Evolutionary conservation across 495 filamentous ascomycete species (phyloP).

Genomic region (Recurvomyces mirabilis): DNA sequence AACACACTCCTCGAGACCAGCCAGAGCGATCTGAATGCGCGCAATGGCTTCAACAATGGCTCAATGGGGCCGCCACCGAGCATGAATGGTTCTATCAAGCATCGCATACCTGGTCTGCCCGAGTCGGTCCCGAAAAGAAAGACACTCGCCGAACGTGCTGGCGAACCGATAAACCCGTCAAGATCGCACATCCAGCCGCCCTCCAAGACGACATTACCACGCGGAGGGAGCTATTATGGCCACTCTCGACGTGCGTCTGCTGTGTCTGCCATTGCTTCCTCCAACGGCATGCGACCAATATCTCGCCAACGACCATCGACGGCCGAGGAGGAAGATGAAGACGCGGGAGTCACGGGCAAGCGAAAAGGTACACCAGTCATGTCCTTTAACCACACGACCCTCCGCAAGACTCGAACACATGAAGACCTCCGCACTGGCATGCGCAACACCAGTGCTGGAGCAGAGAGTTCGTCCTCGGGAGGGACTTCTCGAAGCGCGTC

Average conservation of each 20-base stretch:
- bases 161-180: constrained; percentile 31
- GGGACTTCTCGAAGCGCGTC: constrained; percentile 5
- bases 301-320: constrained; percentile 31
- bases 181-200: constrained; percentile 15
- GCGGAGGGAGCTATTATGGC: neutral
- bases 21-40: constrained; percentile 20
- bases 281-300: neutral
- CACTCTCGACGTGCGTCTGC: constrained; percentile 12
- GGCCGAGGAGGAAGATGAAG: constrained; percentile 51
- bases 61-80: constrained; percentile 9
- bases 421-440: neutral
- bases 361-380: constrained; percentile 54
- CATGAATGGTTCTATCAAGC: constrained; percentile 23
- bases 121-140: constrained; percentile 38
- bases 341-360: constrained; percentile 41
- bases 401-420: constrained; percentile 17
- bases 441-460: constrained; percentile 4
- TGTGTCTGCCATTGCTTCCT: constrained; percentile 32
- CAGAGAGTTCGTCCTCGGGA: constrained; percentile 1
- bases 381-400: constrained; percentile 10
- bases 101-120: constrained; percentile 29
- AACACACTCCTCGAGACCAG: constrained; percentile 14
- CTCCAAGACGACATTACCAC: constrained; percentile 30
- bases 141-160: constrained; percentile 47
- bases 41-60: neutral